These are phyloP conservation scores for Russula foetens DNA, from an alignment of 768 basidiomycete species.

Conservation along the genomic window DNA sequence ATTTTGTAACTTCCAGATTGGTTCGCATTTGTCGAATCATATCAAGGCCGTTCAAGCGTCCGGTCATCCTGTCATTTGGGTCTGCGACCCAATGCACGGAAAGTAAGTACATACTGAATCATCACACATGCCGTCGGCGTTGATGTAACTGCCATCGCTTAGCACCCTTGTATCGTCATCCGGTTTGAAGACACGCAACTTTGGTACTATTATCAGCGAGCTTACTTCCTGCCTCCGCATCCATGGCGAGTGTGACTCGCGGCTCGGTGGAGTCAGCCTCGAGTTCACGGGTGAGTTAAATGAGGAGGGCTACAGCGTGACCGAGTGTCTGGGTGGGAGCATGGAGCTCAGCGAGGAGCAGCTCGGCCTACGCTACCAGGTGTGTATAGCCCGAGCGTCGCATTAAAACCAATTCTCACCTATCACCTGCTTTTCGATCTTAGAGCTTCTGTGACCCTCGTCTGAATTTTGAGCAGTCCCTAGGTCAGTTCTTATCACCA, in stretches of 20 bases:
- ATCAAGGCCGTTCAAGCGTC: constrained; percentile 74
- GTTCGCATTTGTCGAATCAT: constrained; percentile 64
- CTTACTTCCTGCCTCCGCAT: constrained; percentile 75
- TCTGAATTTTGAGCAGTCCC: constrained; percentile 87
- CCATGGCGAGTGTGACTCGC: constrained; percentile 64
- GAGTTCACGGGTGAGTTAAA: constrained; percentile 92
- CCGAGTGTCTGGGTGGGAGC: constrained; percentile 93
- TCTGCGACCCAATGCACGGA: constrained; percentile 98
- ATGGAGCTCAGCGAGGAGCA: constrained; percentile 91
- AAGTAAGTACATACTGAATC: constrained; percentile 53
- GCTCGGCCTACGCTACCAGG: constrained; percentile 85
- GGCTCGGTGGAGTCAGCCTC: constrained; percentile 76
- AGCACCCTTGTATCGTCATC: constrained; percentile 78
- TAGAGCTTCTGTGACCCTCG: constrained; percentile 90
- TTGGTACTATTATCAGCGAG: constrained; percentile 83
- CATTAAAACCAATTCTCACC: neutral
- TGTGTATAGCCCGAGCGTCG: constrained; percentile 24
- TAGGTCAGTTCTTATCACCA: constrained; percentile 48
- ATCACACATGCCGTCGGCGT: neutral
- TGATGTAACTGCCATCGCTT: neutral
- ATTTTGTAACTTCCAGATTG: constrained; percentile 43
- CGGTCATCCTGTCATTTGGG: constrained; percentile 85
- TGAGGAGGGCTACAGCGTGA: constrained; percentile 55
- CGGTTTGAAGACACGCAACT: constrained; percentile 86
- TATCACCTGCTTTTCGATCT: neutral